Conservation (phyloP, 306 rosid species). For the Crataegus laevigata region DNA sequence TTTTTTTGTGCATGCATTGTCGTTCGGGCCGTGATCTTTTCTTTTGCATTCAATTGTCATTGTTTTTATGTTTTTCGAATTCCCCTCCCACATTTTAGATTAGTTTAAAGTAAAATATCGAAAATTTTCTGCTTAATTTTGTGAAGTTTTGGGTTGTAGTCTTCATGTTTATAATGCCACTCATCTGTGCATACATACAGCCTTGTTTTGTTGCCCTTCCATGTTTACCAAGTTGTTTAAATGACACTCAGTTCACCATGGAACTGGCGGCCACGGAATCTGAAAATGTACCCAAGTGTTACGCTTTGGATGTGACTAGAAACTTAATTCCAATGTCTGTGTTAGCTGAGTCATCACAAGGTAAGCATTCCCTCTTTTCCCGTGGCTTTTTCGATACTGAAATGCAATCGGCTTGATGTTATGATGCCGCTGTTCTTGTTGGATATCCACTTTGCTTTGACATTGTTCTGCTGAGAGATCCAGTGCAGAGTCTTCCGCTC, state of each 20-base stretch:
- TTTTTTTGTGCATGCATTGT: conserved; percentile 12
- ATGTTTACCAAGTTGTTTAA: conserved; percentile 23
- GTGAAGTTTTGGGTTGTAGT: background rate
- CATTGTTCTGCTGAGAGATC: background rate
- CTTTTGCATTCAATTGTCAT: background rate
- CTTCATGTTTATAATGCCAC: background rate
- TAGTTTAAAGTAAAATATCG: too few relatives aligned
- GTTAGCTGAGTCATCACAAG: conserved; percentile 72
- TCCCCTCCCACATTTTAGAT: too few relatives aligned
- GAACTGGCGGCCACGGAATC: conserved; percentile 70
- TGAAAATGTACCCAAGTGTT: conserved; percentile 48
- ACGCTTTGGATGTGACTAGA: conserved; percentile 56
- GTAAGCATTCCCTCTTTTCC: conserved; percentile 22
- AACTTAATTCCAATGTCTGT: conserved; percentile 72
- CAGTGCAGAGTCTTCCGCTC: background rate
- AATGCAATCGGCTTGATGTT: background rate
- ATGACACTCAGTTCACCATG: conserved; percentile 64
- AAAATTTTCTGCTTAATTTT: too few relatives aligned
- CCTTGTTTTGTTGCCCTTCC: background rate
- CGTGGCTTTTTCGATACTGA: background rate
- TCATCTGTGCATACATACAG: background rate
- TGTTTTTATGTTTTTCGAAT: too few relatives aligned
- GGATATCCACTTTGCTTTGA: background rate
- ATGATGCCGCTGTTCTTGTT: background rate
- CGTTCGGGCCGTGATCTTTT: background rate